Conservation (phyloP, 2,329 filamentous ascomycete genomes). For the Pleomassaria siparia region DNA sequence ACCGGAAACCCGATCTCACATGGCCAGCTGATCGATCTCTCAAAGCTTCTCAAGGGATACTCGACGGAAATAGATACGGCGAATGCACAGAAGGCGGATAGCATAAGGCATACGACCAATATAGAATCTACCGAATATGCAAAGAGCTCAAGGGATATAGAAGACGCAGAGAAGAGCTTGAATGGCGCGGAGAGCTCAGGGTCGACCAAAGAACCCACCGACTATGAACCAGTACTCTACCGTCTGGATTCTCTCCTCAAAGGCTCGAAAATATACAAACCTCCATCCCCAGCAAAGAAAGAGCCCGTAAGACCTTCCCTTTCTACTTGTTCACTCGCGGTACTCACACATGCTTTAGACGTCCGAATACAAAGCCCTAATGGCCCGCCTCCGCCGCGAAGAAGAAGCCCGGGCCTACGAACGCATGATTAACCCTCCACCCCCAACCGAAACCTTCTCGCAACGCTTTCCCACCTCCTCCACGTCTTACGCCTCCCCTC, state of each 20-base stretch:
- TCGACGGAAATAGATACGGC: not conserved
- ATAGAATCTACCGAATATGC: no score
- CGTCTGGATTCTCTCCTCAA: slow-evolving; percentile 71
- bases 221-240: slow-evolving; percentile 5
- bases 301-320: slow-evolving; percentile 63
- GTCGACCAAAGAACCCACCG: no score
- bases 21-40: slow-evolving; percentile 65
- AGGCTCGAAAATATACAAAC: slow-evolving; percentile 70
- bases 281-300: slow-evolving; percentile 78
- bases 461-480: slow-evolving; percentile 60
- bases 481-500: no score
- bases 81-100: slow-evolving; percentile 7
- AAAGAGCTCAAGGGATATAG: no score
- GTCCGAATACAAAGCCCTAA: slow-evolving; percentile 80
- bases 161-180: no score
- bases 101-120: no score
- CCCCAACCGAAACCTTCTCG: slow-evolving; percentile 59
- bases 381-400: slow-evolving; percentile 79
- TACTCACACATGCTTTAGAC: slow-evolving; percentile 53
- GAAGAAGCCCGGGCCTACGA: slow-evolving; percentile 83
- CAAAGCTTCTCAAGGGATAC: slow-evolving; percentile 52
- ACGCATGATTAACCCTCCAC: slow-evolving; percentile 69
- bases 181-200: no score
- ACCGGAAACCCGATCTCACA: slow-evolving; percentile 73
- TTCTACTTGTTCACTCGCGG: not conserved